Conservation (phyloP, 345 rosid genomes). For the Linum trigynum region DNA sequence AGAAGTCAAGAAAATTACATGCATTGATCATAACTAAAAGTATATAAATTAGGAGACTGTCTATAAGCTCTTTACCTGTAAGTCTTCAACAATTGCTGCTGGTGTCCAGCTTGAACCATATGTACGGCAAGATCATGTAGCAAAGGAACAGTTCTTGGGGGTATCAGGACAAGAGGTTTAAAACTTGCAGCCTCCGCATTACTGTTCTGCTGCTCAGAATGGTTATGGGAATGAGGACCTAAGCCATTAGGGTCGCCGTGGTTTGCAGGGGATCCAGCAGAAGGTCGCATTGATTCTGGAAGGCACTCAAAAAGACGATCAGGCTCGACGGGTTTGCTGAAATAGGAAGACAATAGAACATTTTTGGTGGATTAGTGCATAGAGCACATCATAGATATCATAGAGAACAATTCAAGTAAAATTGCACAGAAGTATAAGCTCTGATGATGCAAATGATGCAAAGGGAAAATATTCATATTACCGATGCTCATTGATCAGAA, state of each 20-base stretch:
- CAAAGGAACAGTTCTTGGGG: constrained; percentile 74
- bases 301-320: constrained; percentile 93
- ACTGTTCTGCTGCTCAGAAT: constrained; percentile 28
- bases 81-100: constrained; percentile 57
- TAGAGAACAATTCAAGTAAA: background rate
- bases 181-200: constrained; percentile 50
- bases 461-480: too few species aligned
- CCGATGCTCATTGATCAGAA: too few species aligned
- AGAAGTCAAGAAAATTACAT: too few species aligned
- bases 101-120: constrained; percentile 92
- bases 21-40: too few species aligned
- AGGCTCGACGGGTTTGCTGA: constrained; percentile 92
- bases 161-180: constrained; percentile 76
- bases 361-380: background rate
- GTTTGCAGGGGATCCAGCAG: constrained; percentile 50
- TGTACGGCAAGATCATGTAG: constrained; percentile 84
- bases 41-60: background rate
- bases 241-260: constrained; percentile 35
- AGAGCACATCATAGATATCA: background rate
- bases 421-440: background rate
- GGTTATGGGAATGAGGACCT: constrained; percentile 29
- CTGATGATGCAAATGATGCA: too few species aligned
- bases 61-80: constrained; percentile 43
- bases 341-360: background rate
- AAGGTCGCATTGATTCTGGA: constrained; percentile 83